Conservation (phyloP, 768 basidiomycete genomes). For the Pisolithus orientalis region DNA sequence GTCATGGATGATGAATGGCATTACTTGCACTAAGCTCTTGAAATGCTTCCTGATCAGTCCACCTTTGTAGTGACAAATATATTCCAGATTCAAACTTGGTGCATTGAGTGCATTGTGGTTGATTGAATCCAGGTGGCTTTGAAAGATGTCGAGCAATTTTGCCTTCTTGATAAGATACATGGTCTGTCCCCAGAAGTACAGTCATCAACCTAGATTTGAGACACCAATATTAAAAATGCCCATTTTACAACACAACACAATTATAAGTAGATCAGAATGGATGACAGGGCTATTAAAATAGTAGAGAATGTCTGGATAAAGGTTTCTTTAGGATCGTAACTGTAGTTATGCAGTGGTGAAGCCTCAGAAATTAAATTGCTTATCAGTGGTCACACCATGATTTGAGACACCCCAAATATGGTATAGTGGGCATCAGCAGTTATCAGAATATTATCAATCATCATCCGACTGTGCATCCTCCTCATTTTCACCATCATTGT, state of each 20-base stretch:
- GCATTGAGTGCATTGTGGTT: constrained; percentile 14
- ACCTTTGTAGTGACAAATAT: constrained; percentile 15
- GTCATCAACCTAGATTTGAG: no score
- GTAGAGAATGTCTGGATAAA: no score
- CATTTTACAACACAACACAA: no score
- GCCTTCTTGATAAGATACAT: constrained; percentile 11
- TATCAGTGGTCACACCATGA: no score
- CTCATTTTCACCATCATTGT: not conserved
- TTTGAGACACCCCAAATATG: no score
- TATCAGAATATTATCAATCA: not conserved
- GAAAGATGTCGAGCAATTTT: constrained; percentile 12
- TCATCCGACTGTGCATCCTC: not conserved
- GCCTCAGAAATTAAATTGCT: no score
- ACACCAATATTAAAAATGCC: no score
- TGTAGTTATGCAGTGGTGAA: no score
- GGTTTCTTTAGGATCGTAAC: no score
- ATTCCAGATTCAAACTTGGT: constrained; percentile 18
- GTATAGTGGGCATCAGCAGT: not conserved
- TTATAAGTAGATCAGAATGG: no score
- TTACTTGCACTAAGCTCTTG: constrained; percentile 15
- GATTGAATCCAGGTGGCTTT: constrained; percentile 17
- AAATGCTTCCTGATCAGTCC: constrained; percentile 9
- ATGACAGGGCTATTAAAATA: no score
- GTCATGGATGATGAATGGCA: constrained; percentile 19
- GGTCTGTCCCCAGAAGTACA: constrained; percentile 13